Evolutionary conservation across 257 asterid genomes (phyloP).

Genomic region (Salvia hispanica): DNA sequence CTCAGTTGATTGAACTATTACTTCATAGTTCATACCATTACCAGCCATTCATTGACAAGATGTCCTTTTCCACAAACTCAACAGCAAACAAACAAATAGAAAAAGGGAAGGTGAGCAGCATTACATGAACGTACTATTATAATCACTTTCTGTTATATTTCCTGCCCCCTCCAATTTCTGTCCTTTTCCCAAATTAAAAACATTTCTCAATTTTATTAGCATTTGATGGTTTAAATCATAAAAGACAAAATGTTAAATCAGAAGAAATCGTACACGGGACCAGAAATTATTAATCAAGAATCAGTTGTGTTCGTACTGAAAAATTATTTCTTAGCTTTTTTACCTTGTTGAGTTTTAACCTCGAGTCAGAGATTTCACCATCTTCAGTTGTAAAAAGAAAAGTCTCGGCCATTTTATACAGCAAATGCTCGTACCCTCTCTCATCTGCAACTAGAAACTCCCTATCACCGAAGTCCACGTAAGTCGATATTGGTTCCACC

Average conservation of each 20-base stretch:
- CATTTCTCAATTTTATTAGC: not conserved
- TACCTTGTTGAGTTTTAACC: conserved; percentile 87
- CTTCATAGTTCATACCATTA: not conserved
- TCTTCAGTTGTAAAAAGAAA: conserved; percentile 59
- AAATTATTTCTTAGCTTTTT: not conserved
- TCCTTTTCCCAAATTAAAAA: conserved; percentile 11
- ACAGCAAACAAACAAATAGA: conserved; percentile 42
- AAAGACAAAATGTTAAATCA: conserved; percentile 26
- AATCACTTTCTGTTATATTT: conserved; percentile 30
- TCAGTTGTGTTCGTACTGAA: not conserved
- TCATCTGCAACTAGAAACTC: conserved; percentile 88
- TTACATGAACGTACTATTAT: conserved; percentile 26
- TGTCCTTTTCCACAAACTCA: conserved; percentile 39
- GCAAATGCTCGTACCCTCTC: conserved; percentile 88
- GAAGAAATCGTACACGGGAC: not conserved
- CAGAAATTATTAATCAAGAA: not conserved
- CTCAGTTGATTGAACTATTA: not conserved
- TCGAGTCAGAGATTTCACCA: conserved; percentile 61
- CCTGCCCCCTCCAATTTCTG: conserved; percentile 14
- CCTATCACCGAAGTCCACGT: conserved; percentile 81
- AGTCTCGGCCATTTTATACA: conserved; percentile 63
- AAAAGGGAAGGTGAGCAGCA: conserved; percentile 14
- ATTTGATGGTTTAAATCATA: conserved; percentile 30
- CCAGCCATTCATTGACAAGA: conserved; percentile 29
- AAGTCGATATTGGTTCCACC: conserved; percentile 93